Evolutionary conservation across 352 stramenopile genomes (phyloP).

Genomic region (Peronospora destructor): DNA sequence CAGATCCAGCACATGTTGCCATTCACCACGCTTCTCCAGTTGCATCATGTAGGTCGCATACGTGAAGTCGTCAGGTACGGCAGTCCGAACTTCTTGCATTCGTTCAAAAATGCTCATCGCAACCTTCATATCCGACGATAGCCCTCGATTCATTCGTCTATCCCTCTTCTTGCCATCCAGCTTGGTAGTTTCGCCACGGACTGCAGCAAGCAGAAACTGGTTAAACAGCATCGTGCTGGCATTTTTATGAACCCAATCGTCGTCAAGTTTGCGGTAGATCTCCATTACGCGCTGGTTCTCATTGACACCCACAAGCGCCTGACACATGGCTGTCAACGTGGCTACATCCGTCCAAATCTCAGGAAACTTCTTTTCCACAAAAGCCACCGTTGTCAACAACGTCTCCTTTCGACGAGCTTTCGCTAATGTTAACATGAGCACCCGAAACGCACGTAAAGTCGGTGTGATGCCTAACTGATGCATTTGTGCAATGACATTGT

Average conservation of each 20-base stretch:
- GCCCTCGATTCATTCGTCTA: background rate
- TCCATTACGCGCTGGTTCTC: constrained; percentile 37
- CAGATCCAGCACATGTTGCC: constrained; percentile 39
- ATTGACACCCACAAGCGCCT: constrained; percentile 46
- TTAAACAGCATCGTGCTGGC: constrained; percentile 48
- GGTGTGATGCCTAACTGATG: constrained; percentile 41
- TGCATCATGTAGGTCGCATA: constrained; percentile 56
- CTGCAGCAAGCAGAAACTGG: constrained; percentile 50
- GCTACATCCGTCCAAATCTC: constrained; percentile 30
- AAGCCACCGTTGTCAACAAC: constrained; percentile 38
- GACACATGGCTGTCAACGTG: constrained; percentile 55
- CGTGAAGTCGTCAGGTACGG: constrained; percentile 49
- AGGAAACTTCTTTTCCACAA: constrained; percentile 41
- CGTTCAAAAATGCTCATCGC: constrained; percentile 38
- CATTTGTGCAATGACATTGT: constrained; percentile 59
- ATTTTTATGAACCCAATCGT: constrained; percentile 31
- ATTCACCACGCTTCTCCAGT: constrained; percentile 43
- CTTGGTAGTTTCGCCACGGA: constrained; percentile 17
- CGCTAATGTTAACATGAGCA: constrained; percentile 50
- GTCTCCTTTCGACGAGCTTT: constrained; percentile 41
- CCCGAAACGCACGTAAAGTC: constrained; percentile 45
- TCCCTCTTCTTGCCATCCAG: constrained; percentile 4
- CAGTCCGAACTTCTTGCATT: constrained; percentile 35
- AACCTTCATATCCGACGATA: constrained; percentile 16
- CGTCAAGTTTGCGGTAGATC: constrained; percentile 41